Conservation (phyloP, 305 asterid species). For the Fraxinus baroniana region DNA sequence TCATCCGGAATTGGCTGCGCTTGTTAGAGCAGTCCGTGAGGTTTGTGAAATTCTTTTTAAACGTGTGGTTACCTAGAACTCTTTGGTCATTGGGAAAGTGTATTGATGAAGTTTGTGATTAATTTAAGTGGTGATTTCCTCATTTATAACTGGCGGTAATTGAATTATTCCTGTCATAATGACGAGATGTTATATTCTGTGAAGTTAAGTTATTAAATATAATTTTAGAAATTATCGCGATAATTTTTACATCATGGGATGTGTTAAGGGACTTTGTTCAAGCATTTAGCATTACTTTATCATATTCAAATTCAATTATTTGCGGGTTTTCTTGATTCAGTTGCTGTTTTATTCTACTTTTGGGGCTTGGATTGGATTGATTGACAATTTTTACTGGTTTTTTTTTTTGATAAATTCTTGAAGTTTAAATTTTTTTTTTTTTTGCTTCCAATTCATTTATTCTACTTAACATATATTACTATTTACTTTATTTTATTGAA, state of each 20-base stretch:
- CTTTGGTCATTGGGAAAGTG: background rate
- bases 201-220: constrained; percentile 11
- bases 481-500: constrained; percentile 8
- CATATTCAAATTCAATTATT: constrained; percentile 5
- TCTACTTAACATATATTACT: constrained; percentile 11
- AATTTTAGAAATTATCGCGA: background rate
- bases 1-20: too few relatives aligned
- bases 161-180: constrained; percentile 6
- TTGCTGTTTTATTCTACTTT: constrained; percentile 21
- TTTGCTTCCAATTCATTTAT: constrained; percentile 20
- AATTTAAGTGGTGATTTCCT: constrained; percentile 18
- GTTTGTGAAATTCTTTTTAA: background rate
- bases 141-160: constrained; percentile 15
- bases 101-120: constrained; percentile 15
- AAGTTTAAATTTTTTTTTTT: constrained; percentile 10
- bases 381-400: background rate
- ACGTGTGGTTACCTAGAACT: constrained; percentile 12
- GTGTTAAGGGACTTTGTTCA: constrained; percentile 20
- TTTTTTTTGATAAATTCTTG: constrained; percentile 13
- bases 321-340: constrained; percentile 23
- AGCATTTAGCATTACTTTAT: constrained; percentile 15
- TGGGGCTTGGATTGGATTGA: constrained; percentile 28
- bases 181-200: constrained; percentile 1
- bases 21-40: too few relatives aligned
- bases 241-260: constrained; percentile 12